Base-by-base conservation (phyloP, 352 stramenopile species). In the Globisporangium barbulae region DNA sequence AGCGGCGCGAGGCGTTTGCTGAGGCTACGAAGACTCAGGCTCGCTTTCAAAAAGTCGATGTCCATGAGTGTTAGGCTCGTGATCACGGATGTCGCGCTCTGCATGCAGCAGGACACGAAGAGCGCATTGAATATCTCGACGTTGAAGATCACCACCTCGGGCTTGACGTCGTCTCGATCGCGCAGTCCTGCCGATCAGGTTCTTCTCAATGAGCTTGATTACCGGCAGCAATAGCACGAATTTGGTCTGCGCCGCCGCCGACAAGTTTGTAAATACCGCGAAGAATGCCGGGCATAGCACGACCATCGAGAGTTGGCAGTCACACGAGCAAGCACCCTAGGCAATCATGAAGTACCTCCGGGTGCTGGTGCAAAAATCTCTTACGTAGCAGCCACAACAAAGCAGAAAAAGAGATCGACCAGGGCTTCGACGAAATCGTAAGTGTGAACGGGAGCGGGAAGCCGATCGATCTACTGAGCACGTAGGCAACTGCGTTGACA, bases 391-490 rank as follows among this genome's bases (percentile, higher is more conserved):
- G 4, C 45, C 30, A 53, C 44, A 56, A 4, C 30, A 4, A 56
- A 1, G n/a, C 2, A 17, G 35, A 15, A 8, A 63, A 22, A 12
- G 33, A 21, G 21, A 56, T 10, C 31, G 52, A 28, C 50, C 53
- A 65, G 13, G 68, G 42, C 0, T 28, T 9, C 4, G 45, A 28
- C 13, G 61, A 53, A 9, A 83, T 30, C 3, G 79, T 52, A 2
- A 81, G 66, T n/a, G 71, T 73, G 49, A 87, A 87, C 10, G 75
- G 71, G 15, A 84, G 28, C 19, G 71, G 78, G 35, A 81, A 83
- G 3, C 67, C 75, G 19, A 83, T 73, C 22, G 54, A 25, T 28
- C 41, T 39, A 8, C 41, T 66, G n/a, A 63, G 15, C n/a, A 15
- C 45, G 58, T 63, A 63, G 28, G 58, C 57, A 59, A 42, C 35